phyloP scores from a whole-genome alignment of 768 basidiomycete genomes.

The Collybiopsis luxurians region DNA sequence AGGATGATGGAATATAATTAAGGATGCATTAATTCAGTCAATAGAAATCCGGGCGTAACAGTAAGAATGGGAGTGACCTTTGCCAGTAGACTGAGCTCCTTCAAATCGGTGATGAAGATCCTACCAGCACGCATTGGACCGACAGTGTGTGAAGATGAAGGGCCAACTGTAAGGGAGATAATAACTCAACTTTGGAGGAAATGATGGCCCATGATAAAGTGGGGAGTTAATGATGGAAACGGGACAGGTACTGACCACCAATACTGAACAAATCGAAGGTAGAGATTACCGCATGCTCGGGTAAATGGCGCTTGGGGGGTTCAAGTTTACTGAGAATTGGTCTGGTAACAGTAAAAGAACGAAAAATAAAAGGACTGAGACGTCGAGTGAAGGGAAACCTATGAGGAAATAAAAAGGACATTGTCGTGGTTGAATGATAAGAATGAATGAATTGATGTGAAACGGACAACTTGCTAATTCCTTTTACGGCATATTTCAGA shows the following conservation, averaged over 20 bases:
- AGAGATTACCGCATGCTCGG: slow-evolving; percentile 89
- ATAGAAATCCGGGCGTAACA: too few relatives aligned
- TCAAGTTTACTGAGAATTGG: slow-evolving; percentile 2
- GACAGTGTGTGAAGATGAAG: slow-evolving; percentile 51
- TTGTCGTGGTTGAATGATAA: not conserved
- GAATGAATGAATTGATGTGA: not conserved
- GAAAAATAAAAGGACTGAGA: not conserved
- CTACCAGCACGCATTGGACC: slow-evolving; percentile 84
- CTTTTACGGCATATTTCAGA: not conserved
- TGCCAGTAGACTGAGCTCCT: slow-evolving; percentile 64
- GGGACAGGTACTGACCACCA: slow-evolving; percentile 48
- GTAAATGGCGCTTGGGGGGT: slow-evolving; percentile 25
- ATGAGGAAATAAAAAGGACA: not conserved
- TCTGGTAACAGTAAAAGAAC: not conserved
- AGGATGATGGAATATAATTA: not conserved
- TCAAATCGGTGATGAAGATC: slow-evolving; percentile 79
- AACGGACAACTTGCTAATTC: too few relatives aligned
- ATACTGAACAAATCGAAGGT: slow-evolving; percentile 93
- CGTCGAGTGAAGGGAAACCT: too few relatives aligned
- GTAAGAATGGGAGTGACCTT: slow-evolving; percentile 42
- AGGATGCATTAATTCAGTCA: not conserved
- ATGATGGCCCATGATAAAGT: too few relatives aligned
- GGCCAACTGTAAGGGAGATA: slow-evolving; percentile 34
- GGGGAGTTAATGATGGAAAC: too few relatives aligned
- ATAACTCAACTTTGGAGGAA: too few relatives aligned